Percentiles rank a stretch among this genome's conserved stretches.
Evolutionary conservation across 176 grass and related monocot species (phyloP).

Genomic region (Rhynchospora tenuis): DNA sequence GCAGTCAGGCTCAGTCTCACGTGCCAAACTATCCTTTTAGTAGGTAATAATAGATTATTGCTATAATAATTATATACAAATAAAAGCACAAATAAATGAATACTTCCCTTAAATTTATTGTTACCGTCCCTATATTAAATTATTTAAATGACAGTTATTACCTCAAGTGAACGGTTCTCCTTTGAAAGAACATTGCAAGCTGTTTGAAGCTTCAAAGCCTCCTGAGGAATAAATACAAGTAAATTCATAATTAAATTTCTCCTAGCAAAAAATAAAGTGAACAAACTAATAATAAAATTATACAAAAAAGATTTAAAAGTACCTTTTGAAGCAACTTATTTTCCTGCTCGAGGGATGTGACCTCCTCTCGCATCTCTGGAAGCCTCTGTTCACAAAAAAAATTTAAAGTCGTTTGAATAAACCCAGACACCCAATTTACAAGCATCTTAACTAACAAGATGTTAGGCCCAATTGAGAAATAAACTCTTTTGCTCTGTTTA

Average conservation of each 20-base stretch:
- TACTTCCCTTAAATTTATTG: too few relatives aligned
- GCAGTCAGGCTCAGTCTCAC: background rate
- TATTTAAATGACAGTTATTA: background rate
- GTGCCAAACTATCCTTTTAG: background rate
- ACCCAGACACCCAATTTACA: background rate
- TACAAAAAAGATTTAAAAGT: background rate
- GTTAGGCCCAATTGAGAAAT: background rate
- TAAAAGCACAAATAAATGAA: background rate
- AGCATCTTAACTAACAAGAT: background rate
- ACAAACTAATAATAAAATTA: background rate
- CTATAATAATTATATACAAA: background rate
- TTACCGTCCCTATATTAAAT: background rate
- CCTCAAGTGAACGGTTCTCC: slow-evolving; percentile 22
- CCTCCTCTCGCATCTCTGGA: slow-evolving; percentile 27
- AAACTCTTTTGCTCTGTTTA: background rate
- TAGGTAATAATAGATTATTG: background rate
- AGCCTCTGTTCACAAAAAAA: slow-evolving; percentile 16
- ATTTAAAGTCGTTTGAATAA: background rate
- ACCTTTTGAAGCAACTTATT: slow-evolving; percentile 22
- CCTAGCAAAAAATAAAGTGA: background rate
- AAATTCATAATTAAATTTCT: background rate
- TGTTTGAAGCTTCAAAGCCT: slow-evolving; percentile 17
- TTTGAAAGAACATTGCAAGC: slow-evolving; percentile 24
- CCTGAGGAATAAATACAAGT: background rate
- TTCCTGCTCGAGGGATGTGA: slow-evolving; percentile 18